These are phyloP conservation scores for Phyllosticta capitalensis DNA, from an alignment of 2,329 filamentous ascomycete genomes.

Conservation along the genomic window DNA sequence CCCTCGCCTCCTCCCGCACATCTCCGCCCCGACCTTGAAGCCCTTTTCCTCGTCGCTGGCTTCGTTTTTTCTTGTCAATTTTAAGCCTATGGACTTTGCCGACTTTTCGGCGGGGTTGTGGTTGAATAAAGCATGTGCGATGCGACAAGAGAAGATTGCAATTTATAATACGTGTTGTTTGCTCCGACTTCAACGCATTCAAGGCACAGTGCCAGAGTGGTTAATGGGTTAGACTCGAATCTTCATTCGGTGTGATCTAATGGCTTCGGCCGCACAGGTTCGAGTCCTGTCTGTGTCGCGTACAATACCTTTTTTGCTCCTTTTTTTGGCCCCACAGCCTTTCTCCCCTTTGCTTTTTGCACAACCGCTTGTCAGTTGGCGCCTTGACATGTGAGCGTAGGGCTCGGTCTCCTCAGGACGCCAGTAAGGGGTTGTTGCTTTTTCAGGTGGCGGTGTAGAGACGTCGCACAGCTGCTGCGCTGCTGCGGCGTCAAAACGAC, in stretches of 20 bases:
- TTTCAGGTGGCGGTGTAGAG: neutral
- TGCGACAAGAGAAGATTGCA: neutral
- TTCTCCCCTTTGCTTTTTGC: neutral
- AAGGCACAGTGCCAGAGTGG: conserved; percentile 14
- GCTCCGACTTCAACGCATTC: neutral
- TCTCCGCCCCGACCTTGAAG: neutral
- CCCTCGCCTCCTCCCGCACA: neutral
- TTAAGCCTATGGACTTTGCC: neutral
- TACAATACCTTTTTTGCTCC: neutral
- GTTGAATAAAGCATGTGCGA: no score
- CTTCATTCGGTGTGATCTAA: conserved; percentile 8
- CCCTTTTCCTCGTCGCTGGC: neutral
- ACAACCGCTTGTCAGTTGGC: neutral
- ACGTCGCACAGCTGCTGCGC: neutral
- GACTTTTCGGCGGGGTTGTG: neutral
- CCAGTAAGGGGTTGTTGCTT: neutral
- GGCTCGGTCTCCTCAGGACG: neutral
- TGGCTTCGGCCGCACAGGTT: conserved; percentile 15
- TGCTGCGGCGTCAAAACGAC: neutral
- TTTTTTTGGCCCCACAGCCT: neutral
- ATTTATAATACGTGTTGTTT: no score
- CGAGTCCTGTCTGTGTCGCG: conserved; percentile 14
- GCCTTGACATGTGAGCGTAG: neutral
- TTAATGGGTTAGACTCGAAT: conserved; percentile 16
- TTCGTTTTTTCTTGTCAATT: neutral